Evolutionary conservation across 1,139 yeast species (phyloP), one percentile per base, ranked within the genome.

Genomic region (Suhomyces panamericanus): DNA sequence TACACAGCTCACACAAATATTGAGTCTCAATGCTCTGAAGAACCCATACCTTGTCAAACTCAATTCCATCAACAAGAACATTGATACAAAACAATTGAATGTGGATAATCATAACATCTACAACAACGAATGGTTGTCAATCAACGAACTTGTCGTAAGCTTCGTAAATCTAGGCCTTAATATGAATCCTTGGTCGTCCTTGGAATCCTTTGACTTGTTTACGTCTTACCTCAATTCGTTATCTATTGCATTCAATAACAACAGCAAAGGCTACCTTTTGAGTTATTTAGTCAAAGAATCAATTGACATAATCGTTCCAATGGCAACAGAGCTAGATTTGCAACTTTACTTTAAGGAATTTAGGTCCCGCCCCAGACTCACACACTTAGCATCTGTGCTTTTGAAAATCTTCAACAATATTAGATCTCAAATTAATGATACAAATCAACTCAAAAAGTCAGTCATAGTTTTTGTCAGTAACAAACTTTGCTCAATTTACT

Each of bases 331-430:
- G 32, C 68, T 83, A 24, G 90, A 84, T 55, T 45, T 57, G 32
- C 78, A 71, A 49, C 59, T 73, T 48, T 75, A 72, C 60, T 58
- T 50, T 53, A 69, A 55, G 58, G 80, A 67, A 59, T 62, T 56
- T 52, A 67, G 72, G 37, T 62, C 66, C 17, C 69, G 66, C 51
- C 80, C 82, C 8, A 59, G 87, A 35, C 59, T 80, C 24, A 70
- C 80, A 9, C 78, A 75, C 55, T 60, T 83, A 36, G 84, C 91
- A 0, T 69, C 84, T 10, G 61, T 82, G 2, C 60, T 85, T 16
- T 66, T 85, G 46, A 81, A 80, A 53, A 69, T 83, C 32, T 81
- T 85, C 64, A 85, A 85, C 57, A 76, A 81, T 42, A 75, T 83
- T 16, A 65, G 91, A 47, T 78, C 81, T 10, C 87, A 83, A 53